phyloP scores from a whole-genome alignment of 192 early-diverging fungal species.

The Coemansia aciculifera region DNA sequence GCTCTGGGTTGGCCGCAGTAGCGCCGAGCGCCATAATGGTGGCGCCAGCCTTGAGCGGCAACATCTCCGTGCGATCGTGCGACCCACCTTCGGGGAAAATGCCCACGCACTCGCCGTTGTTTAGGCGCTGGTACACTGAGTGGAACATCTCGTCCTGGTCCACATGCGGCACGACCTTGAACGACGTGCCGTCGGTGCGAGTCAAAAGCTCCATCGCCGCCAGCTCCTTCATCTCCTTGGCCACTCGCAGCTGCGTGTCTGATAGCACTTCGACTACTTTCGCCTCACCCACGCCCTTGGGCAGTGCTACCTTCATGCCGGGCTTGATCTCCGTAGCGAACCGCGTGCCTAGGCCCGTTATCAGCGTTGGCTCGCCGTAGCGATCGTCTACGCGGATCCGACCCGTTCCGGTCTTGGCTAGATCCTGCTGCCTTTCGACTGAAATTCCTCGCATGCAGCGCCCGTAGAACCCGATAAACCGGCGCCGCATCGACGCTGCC shows the following conservation, averaged over 20 bases:
- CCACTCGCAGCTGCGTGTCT: constrained; percentile 78
- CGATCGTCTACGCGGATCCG: constrained; percentile 67
- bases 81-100: constrained; percentile 99
- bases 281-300: constrained; percentile 60
- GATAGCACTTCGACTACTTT: constrained; percentile 78
- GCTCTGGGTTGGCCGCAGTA: constrained; percentile 76
- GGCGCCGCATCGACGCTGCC: constrained; percentile 85
- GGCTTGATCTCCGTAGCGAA: constrained; percentile 69
- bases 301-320: constrained; percentile 65
- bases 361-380: constrained; percentile 65
- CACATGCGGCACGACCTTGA: constrained; percentile 77
- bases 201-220: constrained; percentile 67
- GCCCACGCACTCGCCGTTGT: constrained; percentile 75
- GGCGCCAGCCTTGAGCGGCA: constrained; percentile 91
- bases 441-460: constrained; percentile 80
- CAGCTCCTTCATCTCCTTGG: constrained; percentile 73
- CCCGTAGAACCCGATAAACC: constrained; percentile 81
- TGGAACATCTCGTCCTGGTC: constrained; percentile 88
- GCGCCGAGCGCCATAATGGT: constrained; percentile 88
- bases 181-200: constrained; percentile 58
- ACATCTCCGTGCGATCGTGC: constrained; percentile 94
- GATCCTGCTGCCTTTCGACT: constrained; percentile 90
- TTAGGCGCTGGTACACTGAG: constrained; percentile 77
- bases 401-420: constrained; percentile 72
- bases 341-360: constrained; percentile 68